phyloP scores from a whole-genome alignment of 768 basidiomycete species.

The Lactarius hengduanensis region DNA sequence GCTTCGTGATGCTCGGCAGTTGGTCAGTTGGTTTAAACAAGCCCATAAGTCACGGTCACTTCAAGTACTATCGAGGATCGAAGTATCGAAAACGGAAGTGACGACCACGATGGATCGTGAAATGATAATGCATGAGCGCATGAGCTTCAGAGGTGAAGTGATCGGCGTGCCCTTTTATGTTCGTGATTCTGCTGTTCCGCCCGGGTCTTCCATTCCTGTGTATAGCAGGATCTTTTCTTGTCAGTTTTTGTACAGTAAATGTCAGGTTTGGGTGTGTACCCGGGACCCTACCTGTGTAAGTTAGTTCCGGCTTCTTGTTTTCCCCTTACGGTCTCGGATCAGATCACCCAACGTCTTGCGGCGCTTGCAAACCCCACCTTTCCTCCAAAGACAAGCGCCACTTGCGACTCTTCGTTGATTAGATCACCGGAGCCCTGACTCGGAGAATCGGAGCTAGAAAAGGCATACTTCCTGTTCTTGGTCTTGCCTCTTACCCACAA shows the following conservation, averaged over 20 bases:
- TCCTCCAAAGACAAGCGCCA: neutral
- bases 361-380: slow-evolving; percentile 2
- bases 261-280: neutral
- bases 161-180: neutral
- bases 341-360: neutral
- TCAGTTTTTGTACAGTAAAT: neutral
- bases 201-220: neutral
- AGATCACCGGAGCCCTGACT: neutral
- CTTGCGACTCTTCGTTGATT: neutral
- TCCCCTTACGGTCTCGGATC: neutral
- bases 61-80: neutral
- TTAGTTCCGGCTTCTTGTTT: neutral
- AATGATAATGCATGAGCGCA: no score
- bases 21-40: neutral
- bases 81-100: neutral
- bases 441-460: neutral
- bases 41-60: neutral
- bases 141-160: neutral
- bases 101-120: neutral
- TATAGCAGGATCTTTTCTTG: neutral
- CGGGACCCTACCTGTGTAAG: neutral
- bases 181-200: neutral
- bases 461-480: neutral
- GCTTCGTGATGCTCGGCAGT: neutral
- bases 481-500: neutral